A percentile compares a stretch with the other conserved stretches of the same genome.
Conservation (phyloP, 305 asterid genomes). For the Ilex paraguariensis region DNA sequence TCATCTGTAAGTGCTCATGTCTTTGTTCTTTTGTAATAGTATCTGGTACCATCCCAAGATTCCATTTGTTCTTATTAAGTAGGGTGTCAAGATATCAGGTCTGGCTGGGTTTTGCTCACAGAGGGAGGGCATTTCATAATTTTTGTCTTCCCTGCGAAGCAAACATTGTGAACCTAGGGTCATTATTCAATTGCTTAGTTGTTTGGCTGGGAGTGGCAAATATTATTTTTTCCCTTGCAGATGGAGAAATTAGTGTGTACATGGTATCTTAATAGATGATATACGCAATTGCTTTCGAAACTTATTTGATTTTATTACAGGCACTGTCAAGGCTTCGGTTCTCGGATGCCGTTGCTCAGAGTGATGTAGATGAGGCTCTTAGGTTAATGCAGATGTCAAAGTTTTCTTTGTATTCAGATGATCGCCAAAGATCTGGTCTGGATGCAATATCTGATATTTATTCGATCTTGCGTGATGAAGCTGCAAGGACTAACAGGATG, state of each 20-base stretch:
- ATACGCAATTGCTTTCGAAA: neutral
- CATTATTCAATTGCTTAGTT: too few relatives aligned
- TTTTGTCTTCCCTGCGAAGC: too few relatives aligned
- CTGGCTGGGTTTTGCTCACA: too few relatives aligned
- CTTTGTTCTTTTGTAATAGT: neutral
- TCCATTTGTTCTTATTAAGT: too few relatives aligned
- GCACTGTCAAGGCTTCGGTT: conserved; percentile 94
- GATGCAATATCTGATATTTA: conserved; percentile 96
- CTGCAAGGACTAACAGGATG: conserved; percentile 75
- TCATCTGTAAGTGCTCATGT: conserved; percentile 66
- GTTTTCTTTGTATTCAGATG: conserved; percentile 94
- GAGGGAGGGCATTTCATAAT: too few relatives aligned
- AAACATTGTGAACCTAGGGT: too few relatives aligned
- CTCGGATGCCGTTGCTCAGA: conserved; percentile 66
- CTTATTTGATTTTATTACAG: conserved; percentile 29
- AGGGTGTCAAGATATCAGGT: too few relatives aligned
- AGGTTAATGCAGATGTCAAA: conserved; percentile 98
- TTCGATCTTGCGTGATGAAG: conserved; percentile 90
- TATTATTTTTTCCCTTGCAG: neutral
- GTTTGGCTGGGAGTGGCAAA: too few relatives aligned
- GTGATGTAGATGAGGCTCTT: conserved; percentile 98
- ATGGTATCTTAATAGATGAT: too few relatives aligned
- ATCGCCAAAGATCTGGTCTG: conserved; percentile 77
- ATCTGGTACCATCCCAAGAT: too few relatives aligned
- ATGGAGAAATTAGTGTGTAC: conserved; percentile 1